These are phyloP conservation scores for Colletotrichum shisoi DNA, from an alignment of 2,329 filamentous ascomycete species.

Conservation along the genomic window DNA sequence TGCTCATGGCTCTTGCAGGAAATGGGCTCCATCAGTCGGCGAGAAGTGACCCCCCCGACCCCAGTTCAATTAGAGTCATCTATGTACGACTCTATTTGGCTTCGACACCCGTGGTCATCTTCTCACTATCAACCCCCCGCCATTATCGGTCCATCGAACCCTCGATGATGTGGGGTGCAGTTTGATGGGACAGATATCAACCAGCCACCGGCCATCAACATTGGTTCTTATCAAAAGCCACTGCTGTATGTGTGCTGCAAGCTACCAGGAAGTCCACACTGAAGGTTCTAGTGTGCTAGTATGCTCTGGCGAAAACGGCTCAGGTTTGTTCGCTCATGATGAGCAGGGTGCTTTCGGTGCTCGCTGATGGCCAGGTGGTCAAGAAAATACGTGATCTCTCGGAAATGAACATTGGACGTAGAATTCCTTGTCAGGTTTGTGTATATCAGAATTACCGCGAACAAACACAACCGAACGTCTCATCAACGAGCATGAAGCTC, in stretches of 20 bases:
- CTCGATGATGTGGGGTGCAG: conserved; percentile 1
- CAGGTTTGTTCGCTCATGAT: not conserved
- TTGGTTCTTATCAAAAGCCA: not conserved
- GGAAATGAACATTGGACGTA: too few species aligned
- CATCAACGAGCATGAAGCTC: too few species aligned
- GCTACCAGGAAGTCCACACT: too few species aligned
- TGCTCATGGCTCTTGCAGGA: too few species aligned
- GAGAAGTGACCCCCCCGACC: not conserved
- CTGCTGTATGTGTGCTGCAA: not conserved
- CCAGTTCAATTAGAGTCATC: not conserved
- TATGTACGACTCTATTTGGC: too few species aligned
- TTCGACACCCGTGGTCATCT: not conserved
- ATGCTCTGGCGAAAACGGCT: not conserved
- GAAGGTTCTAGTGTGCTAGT: too few species aligned
- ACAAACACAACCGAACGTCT: too few species aligned
- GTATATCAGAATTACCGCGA: too few species aligned
- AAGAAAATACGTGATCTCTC: too few species aligned
- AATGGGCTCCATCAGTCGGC: not conserved
- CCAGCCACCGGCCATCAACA: not conserved
- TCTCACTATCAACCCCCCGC: not conserved
- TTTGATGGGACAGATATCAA: not conserved
- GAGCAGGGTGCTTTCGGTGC: not conserved
- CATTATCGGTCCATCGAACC: not conserved
- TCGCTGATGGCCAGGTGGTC: not conserved
- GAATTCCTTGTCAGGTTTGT: too few species aligned